Evolutionary conservation across 2,329 filamentous ascomycete species (phyloP).

Genomic region (Fusarium camptoceras): DNA sequence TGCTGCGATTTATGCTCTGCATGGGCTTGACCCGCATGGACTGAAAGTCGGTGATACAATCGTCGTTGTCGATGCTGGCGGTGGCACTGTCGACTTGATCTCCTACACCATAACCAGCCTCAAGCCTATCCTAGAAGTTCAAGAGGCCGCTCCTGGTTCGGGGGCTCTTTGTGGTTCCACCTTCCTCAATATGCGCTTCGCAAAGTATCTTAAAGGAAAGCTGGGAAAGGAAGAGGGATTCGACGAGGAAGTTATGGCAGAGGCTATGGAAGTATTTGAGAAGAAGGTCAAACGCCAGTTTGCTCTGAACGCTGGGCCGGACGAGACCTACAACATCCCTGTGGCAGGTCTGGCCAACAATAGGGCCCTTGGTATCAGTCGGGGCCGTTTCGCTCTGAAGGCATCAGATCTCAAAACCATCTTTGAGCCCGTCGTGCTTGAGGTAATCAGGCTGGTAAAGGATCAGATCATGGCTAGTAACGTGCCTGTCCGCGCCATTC

Average conservation of each 20-base stretch:
- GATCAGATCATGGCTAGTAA: constrained; percentile 56
- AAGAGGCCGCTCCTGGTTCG: constrained; percentile 59
- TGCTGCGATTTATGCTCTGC: constrained; percentile 60
- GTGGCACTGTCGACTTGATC: constrained; percentile 64
- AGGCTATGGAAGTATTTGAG: constrained; percentile 58
- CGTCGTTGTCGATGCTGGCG: constrained; percentile 64
- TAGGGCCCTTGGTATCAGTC: constrained; percentile 51
- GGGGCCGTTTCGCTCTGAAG: constrained; percentile 53
- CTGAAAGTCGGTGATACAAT: constrained; percentile 59
- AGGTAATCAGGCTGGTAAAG: constrained; percentile 58
- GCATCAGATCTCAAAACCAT: constrained; percentile 56
- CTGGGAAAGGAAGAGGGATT: constrained; percentile 56
- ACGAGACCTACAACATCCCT: constrained; percentile 53
- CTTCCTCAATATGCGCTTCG: constrained; percentile 59
- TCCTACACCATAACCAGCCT: constrained; percentile 60
- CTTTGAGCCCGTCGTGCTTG: constrained; percentile 58
- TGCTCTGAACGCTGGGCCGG: constrained; percentile 46
- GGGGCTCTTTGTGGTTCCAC: constrained; percentile 61
- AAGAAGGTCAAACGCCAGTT: constrained; percentile 55
- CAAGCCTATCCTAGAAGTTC: constrained; percentile 57
- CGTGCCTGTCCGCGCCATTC: constrained; percentile 55
- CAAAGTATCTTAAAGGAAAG: constrained; percentile 54
- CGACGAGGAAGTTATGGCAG: constrained; percentile 54
- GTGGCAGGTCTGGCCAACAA: constrained; percentile 58
- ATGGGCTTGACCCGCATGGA: constrained; percentile 54